Base-by-base conservation (phyloP, 2,329 filamentous ascomycete genomes). In the Colletotrichum eleusines region DNA sequence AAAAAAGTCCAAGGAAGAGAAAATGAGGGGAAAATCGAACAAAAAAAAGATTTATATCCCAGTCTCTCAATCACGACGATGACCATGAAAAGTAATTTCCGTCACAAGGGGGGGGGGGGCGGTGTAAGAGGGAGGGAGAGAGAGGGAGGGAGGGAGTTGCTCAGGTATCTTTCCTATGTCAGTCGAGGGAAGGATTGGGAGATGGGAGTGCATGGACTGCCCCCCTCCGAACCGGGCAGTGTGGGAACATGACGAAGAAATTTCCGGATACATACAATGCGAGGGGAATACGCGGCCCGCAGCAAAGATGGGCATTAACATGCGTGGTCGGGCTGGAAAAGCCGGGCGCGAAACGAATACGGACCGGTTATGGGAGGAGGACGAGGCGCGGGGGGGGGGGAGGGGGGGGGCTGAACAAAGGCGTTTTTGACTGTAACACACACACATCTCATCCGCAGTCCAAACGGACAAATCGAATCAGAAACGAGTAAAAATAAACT, bases 381-480 rank as follows among this genome's bases (percentile, higher is more conserved):
- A n/a, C n/a, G n/a, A n/a, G n/a, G n/a, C n/a, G n/a, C n/a, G n/a
- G n/a, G n/a, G n/a, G n/a, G n/a, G n/a, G n/a, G n/a, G n/a, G n/a
- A n/a, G n/a, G n/a, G 58, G 63, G 44, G 59, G 44, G 4, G 23
- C 44, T 46, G 54, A 33, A 48, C 23, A 8, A n/a, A 40, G 53
- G 69, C 68, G 63, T 68, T 33, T 33, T 33, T 7, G n/a, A n/a
- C n/a, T n/a, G n/a, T n/a, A n/a, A n/a, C n/a, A n/a, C n/a, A n/a
- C n/a, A n/a, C n/a, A n/a, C 20, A 71, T 69, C 64, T 69, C 64
- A 60, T 63, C 31, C 28, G 44, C 38, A 9, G 68, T 62, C 63
- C 35, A 50, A 38, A 38, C 26, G 57, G 63, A 62, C 50, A 26
- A 26, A 42, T 42, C 48, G 6, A 16, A 40, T 44, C 6, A 54